Percentiles rank a stretch among this genome's conserved stretches.
Conservation (phyloP, 768 basidiomycete species). For the Paxillus ammoniavirescens region DNA sequence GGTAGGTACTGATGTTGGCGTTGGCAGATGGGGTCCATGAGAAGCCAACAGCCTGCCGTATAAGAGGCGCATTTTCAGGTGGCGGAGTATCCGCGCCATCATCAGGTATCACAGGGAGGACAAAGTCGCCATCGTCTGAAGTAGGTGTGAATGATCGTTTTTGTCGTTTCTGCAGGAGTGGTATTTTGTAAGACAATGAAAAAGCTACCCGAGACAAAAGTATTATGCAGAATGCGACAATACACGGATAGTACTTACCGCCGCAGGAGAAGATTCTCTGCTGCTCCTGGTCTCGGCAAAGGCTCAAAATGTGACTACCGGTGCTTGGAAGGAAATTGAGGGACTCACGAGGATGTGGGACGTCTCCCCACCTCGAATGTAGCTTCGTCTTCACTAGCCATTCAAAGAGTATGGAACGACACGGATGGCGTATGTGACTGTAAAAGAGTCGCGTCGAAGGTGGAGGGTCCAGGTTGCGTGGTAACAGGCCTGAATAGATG, state of each 20-base stretch:
- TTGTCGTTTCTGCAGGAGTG: slow-evolving; percentile 36
- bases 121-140: slow-evolving; percentile 49
- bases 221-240: background rate
- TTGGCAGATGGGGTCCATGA: slow-evolving; percentile 31
- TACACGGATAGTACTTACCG: slow-evolving; percentile 33
- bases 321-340: background rate
- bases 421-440: background rate
- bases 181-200: background rate
- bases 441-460: background rate
- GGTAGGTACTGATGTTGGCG: slow-evolving; percentile 30
- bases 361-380: slow-evolving; percentile 30
- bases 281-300: slow-evolving; percentile 45
- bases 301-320: background rate
- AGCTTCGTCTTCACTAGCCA: slow-evolving; percentile 25
- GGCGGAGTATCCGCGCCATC: slow-evolving; percentile 45
- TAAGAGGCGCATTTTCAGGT: slow-evolving; percentile 45
- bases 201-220: background rate
- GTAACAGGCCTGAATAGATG: background rate
- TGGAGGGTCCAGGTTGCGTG: background rate
- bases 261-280: slow-evolving; percentile 51
- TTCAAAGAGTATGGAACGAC: background rate
- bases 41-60: slow-evolving; percentile 62
- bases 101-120: slow-evolving; percentile 37
- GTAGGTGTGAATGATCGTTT: slow-evolving; percentile 52
- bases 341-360: slow-evolving; percentile 38